phyloP scores from a whole-genome alignment of 352 stramenopile genomes.

The Pythium phragmitis region DNA sequence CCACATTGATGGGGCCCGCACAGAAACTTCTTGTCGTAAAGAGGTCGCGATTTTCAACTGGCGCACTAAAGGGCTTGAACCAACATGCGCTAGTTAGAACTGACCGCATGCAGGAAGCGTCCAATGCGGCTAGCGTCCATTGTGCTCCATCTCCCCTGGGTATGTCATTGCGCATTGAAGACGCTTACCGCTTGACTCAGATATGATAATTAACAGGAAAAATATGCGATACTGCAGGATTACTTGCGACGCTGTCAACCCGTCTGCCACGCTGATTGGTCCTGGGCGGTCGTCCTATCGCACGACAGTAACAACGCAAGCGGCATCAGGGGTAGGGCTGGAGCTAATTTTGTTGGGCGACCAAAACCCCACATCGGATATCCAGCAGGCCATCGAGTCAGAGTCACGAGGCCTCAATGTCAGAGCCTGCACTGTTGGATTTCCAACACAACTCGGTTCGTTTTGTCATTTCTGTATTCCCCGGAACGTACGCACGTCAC shows the following conservation, averaged over 20 bases:
- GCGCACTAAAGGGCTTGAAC: neutral
- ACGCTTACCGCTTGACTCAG: neutral
- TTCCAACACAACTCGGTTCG: neutral
- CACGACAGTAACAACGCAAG: constrained; percentile 8
- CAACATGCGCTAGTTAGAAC: neutral
- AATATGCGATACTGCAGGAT: constrained; percentile 7
- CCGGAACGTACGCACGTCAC: constrained; percentile 3
- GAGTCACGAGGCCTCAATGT: neutral
- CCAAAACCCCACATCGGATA: neutral
- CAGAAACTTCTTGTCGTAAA: neutral
- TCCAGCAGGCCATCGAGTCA: neutral
- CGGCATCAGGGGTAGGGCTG: constrained; percentile 1
- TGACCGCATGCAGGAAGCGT: neutral
- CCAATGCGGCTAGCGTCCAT: neutral
- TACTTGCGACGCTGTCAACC: neutral
- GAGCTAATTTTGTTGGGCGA: neutral
- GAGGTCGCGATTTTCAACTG: neutral
- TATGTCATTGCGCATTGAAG: neutral
- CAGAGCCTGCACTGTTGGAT: neutral
- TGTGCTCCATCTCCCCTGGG: neutral
- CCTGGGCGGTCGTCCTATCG: neutral
- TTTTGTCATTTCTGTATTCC: constrained; percentile 9
- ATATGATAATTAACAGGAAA: constrained; percentile 8
- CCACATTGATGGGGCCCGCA: constrained; percentile 4
- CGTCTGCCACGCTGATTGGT: neutral